Percentiles rank a stretch among this genome's conserved stretches.
Conservation (phyloP, 169 alveolate genomes). For the Plasmodium gonderi region DNA sequence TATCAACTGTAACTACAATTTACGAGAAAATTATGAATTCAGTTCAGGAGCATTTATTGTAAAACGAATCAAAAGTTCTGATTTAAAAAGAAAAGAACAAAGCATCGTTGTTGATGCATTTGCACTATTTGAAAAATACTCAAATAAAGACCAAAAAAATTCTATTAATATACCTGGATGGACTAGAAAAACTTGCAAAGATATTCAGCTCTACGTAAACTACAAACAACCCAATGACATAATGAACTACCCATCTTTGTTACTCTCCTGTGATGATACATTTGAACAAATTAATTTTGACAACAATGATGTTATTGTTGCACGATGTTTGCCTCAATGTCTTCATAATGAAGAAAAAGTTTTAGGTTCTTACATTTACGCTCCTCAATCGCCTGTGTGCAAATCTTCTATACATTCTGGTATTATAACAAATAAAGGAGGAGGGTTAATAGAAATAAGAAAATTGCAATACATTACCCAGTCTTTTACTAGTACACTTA, state of each 20-base stretch:
- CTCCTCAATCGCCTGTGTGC: constrained; percentile 77
- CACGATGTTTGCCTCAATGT: constrained; percentile 65
- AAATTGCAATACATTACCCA: constrained; percentile 61
- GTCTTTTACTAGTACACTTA: constrained; percentile 17
- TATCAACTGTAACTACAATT: constrained; percentile 42
- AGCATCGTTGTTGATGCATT: constrained; percentile 42
- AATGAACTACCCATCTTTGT: constrained; percentile 44
- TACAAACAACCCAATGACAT: constrained; percentile 43
- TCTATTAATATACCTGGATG: constrained; percentile 43
- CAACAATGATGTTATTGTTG: not conserved
- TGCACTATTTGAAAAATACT: constrained; percentile 64
- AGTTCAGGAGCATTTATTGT: constrained; percentile 50
- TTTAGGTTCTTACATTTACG: constrained; percentile 77
- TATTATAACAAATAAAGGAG: constrained; percentile 73
- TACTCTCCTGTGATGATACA: constrained; percentile 67
- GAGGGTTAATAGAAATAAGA: constrained; percentile 70
- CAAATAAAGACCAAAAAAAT: not conserved
- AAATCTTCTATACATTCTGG: constrained; percentile 84
- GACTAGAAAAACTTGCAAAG: constrained; percentile 65
- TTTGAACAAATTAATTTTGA: constrained; percentile 30
- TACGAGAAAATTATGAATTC: constrained; percentile 57
- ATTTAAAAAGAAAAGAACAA: not conserved
- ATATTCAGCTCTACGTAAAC: constrained; percentile 60
- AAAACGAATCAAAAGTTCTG: constrained; percentile 33
- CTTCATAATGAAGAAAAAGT: constrained; percentile 19